Evolutionary conservation across 495 filamentous ascomycete genomes (phyloP), one percentile per base, ranked within the genome.

Genomic region (Annulohypoxylon stygium): DNA sequence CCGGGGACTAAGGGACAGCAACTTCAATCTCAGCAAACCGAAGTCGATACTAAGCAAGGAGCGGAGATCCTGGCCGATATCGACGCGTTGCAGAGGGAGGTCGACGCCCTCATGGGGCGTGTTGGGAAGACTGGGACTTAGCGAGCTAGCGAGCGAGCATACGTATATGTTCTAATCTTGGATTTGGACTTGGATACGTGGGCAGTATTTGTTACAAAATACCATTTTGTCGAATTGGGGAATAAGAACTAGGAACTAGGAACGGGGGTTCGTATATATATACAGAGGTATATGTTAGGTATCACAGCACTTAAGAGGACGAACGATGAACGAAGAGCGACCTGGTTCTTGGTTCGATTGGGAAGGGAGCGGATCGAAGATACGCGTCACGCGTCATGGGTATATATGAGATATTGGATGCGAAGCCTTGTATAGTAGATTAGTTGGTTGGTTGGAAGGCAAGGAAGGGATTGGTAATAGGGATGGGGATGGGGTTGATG

Each of bases 11-110:
- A 72, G n/a, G 7, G 33, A 37, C 73, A 71, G 34, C 63, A 75
- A 30, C 18, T 80, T 39, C 74, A 79, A 11, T 81, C 78, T 59
- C 14, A 65, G 48, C 61, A 65, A 33, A 0, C 39, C 37, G 55
- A 47, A 25, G 37, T 3, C 6, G 66, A 64, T 20, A 45, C 10
- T n/a, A 67, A 65, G n/a, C 68, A 71, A 61, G 77, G 78, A 0
- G 34, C 65, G 34, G 88, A 91, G 76, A 89, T 92, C 45, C 70
- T 93, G 65, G 91, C 90, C 2, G 90, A 92, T 80, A 81, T 93
- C 39, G 83, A 87, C 6, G 86, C 88, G 53, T 78, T 93, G 65
- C 91, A 91, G 78, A 87, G 85, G 78, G 91, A 93, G 76, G 91
- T 93, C 51, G 91, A 93, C 80, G 89, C 88, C 54, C 77, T 92